These are phyloP conservation scores for Boletus rubropictus DNA, from an alignment of 768 basidiomycete genomes.

Conservation along the genomic window DNA sequence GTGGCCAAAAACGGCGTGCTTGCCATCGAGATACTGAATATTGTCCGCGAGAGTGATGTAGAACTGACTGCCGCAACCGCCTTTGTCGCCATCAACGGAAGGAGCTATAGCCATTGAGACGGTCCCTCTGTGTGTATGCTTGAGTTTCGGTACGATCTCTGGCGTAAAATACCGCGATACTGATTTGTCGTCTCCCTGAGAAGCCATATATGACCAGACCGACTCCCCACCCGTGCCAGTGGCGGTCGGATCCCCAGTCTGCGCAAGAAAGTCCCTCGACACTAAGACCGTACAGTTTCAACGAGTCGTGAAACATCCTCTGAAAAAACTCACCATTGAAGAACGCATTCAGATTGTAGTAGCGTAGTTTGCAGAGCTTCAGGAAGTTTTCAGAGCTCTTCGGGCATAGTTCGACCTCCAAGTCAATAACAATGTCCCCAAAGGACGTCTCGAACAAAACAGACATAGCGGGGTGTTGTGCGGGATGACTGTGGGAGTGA, in stretches of 20 bases:
- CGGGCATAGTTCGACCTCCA: slow-evolving; percentile 88
- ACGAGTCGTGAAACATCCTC: not conserved
- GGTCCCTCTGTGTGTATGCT: slow-evolving; percentile 80
- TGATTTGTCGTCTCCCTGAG: slow-evolving; percentile 31
- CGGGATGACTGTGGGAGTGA: not conserved
- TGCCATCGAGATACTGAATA: slow-evolving; percentile 93
- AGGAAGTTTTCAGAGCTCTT: slow-evolving; percentile 93
- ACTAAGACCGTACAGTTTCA: slow-evolving; percentile 42
- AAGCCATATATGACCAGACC: slow-evolving; percentile 70
- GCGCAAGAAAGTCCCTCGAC: slow-evolving; percentile 95
- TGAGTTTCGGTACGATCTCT: slow-evolving; percentile 72
- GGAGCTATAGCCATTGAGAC: slow-evolving; percentile 98
- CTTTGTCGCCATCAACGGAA: slow-evolving; percentile 54
- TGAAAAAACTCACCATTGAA: slow-evolving; percentile 75
- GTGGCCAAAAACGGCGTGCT: slow-evolving; percentile 91
- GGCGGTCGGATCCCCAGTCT: slow-evolving; percentile 93
- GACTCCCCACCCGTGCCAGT: slow-evolving; percentile 92
- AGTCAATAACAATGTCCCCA: slow-evolving; percentile 94
- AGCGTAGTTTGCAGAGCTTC: slow-evolving; percentile 95
- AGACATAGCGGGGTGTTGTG: slow-evolving; percentile 54
- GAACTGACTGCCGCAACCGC: slow-evolving; percentile 94
- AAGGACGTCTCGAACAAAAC: slow-evolving; percentile 95
- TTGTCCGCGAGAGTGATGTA: slow-evolving; percentile 89
- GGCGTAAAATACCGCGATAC: slow-evolving; percentile 83
- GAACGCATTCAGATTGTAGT: slow-evolving; percentile 95